Conservation (phyloP, 129 eudicot species). For the Logfia minima region DNA sequence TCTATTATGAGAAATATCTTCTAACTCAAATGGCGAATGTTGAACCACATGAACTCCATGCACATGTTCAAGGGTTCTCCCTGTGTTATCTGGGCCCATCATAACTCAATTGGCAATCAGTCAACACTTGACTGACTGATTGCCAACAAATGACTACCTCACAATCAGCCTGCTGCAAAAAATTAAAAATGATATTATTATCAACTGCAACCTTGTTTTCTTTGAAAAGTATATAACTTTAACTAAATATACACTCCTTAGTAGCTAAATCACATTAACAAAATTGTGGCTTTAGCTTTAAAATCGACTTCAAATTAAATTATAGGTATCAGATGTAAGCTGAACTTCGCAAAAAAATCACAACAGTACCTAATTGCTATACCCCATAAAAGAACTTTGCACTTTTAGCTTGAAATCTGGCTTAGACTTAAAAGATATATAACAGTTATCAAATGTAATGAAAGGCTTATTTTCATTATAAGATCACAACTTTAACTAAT, state of each 20-base stretch:
- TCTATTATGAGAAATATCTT: constrained; percentile 62
- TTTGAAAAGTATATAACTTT: not conserved
- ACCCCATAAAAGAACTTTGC: not conserved
- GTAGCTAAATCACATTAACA: not conserved
- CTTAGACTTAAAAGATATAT: too few relatives aligned
- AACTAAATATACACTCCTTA: not conserved
- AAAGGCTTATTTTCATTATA: not conserved
- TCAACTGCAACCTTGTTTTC: not conserved
- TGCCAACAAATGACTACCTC: constrained; percentile 49
- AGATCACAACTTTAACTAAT: not conserved
- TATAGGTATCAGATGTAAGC: not conserved
- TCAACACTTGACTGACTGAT: constrained; percentile 49
- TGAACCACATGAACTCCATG: constrained; percentile 82
- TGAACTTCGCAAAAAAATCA: too few relatives aligned
- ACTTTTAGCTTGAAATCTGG: not conserved
- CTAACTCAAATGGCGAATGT: constrained; percentile 70
- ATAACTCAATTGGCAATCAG: constrained; percentile 70
- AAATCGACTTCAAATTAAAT: not conserved
- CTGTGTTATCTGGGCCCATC: constrained; percentile 71
- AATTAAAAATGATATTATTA: not conserved
- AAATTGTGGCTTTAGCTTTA: not conserved
- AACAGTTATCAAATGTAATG: not conserved
- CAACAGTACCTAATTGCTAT: not conserved
- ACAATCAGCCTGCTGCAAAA: constrained; percentile 16
- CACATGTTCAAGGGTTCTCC: constrained; percentile 59